Evolutionary conservation across 352 stramenopile genomes (phyloP).

Genomic region (Globisporangium nagaii): DNA sequence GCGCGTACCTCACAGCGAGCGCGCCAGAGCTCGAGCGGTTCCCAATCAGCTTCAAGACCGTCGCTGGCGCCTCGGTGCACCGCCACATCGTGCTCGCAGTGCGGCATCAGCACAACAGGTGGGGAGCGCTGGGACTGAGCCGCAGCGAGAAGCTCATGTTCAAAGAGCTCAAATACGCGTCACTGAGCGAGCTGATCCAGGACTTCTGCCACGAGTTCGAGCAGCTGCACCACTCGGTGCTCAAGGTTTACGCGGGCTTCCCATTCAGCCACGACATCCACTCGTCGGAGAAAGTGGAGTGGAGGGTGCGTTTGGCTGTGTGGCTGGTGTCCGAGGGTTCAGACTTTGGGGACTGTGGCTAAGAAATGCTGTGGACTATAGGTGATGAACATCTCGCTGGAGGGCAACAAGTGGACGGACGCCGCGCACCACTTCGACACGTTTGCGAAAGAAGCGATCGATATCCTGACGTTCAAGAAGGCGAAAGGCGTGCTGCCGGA

Average conservation of each 20-base stretch:
- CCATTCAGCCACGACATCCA: constrained; percentile 83
- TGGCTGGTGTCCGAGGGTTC: no score
- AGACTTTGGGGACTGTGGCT: no score
- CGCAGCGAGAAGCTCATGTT: constrained; percentile 81
- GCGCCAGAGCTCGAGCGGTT: constrained; percentile 68
- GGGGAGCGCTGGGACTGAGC: constrained; percentile 80
- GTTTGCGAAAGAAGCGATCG: constrained; percentile 62
- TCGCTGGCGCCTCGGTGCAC: constrained; percentile 49
- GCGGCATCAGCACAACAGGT: constrained; percentile 68
- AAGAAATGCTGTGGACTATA: constrained; percentile 11
- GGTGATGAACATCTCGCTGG: constrained; percentile 64
- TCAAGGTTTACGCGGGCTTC: constrained; percentile 82
- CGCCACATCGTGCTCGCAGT: constrained; percentile 81
- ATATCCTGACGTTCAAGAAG: constrained; percentile 63
- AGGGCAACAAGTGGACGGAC: constrained; percentile 34
- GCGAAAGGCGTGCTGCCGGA: constrained; percentile 56
- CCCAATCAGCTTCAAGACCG: constrained; percentile 84
- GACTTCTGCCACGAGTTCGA: constrained; percentile 68
- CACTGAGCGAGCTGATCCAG: constrained; percentile 67
- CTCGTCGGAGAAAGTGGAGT: constrained; percentile 84
- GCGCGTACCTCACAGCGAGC: constrained; percentile 69
- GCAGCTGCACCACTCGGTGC: constrained; percentile 55
- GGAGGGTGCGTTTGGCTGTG: constrained; percentile 40
- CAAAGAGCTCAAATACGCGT: constrained; percentile 79
- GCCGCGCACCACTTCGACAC: constrained; percentile 56